Evolutionary conservation across 2,329 filamentous ascomycete genomes (phyloP), one percentile per base, ranked within the genome.

Genomic region (Cladophialophora carrionii): DNA sequence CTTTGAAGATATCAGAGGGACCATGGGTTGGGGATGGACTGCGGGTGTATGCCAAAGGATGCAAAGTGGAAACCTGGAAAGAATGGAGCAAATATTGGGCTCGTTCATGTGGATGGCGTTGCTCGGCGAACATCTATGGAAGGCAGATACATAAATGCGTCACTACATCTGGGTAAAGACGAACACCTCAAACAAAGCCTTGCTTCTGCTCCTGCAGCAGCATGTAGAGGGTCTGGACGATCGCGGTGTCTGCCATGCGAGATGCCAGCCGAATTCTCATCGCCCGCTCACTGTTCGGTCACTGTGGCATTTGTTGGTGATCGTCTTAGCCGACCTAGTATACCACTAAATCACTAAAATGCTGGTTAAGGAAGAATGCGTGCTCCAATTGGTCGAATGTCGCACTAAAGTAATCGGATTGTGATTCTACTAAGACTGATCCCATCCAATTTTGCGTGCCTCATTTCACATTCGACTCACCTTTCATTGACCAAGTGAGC

Each of bases 81-180:
- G 72, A 57, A 66, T 73, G 70, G 69, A 69, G 26, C 65, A 63
- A 0, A 59, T 72, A 9, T 34, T 77, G 51, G 71, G 67, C 53
- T 68, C 68, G 5, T 69, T 74, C 52, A 71, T 76, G 70, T 77
- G 76, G 74, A 72, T 77, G 46, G 68, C 57, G 7, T 26, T 75
- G 7, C 58, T 77, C 20, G 69, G 76, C 56, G 74, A 77, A n/a
- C 59, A 64, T 52, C 67, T 63, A 1, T 74, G 73, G n/a, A 70
- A 72, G 66, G n/a, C 37, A 62, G 5, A 41, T 74, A 1, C 26
- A 29, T 29, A 6, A 76, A 54, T 43, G 37, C 37, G n/a, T 43
- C 37, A 8, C 5, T 43, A 43, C 6, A n/a, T 43, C 37, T 43
- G 14, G 17, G 3, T 43, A n/a, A 43, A n/a, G 17, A 2, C 17